Base-by-base conservation (phyloP, 1,284 basidiomycete genomes). In the Cutaneotrichosporon arboriforme region DNA sequence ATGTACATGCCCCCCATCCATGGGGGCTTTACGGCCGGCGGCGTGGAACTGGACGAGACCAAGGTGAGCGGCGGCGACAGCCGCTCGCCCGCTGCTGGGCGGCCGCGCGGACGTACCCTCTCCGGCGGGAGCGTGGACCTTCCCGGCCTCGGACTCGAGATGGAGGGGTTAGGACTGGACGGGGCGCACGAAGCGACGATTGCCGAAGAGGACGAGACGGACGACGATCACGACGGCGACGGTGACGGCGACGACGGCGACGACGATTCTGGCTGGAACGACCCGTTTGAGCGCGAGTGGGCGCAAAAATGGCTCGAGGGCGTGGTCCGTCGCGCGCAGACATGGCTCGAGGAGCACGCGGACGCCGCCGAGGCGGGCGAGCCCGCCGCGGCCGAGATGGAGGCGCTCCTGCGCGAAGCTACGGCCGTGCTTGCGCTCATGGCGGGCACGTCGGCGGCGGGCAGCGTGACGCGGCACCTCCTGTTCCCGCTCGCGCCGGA, bases 391-490 rank as follows among this genome's bases (percentile, higher is more conserved):
- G 45, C 42, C 14, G 50, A 54, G 43, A 26, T 41, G 31, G 55
- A 57, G 48, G 51, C 52, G 1, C 26, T 61, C 1, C 49, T 57
- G 18, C 54, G 54, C 20, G 77, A 80, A 21, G 86, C 87, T 0
- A 83, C 87, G 1, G 79, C 83, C 13, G 75, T 86, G 2, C 74
- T 87, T 2, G 83, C 84, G 0, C 76, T 80, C 49, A 84, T 83
- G 66, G 81, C 84, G 5, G 84, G 84, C 0, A 79, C 83, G 33
- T 77, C 82, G 10, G 70, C 72, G 20, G 70, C 71, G 8, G 69
- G 71, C 12, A 65, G 65, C 4, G 55, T 73, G 14, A 73, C 71
- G 23, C 60, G 71, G 8, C 71, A 73, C 54, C 64, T 73, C 14
- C 61, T 68, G 17, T 73, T 73, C 55, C 69, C 71, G 3, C 51